Base-by-base conservation (phyloP, 2,329 filamentous ascomycete species). In the Zalaria obscura region DNA sequence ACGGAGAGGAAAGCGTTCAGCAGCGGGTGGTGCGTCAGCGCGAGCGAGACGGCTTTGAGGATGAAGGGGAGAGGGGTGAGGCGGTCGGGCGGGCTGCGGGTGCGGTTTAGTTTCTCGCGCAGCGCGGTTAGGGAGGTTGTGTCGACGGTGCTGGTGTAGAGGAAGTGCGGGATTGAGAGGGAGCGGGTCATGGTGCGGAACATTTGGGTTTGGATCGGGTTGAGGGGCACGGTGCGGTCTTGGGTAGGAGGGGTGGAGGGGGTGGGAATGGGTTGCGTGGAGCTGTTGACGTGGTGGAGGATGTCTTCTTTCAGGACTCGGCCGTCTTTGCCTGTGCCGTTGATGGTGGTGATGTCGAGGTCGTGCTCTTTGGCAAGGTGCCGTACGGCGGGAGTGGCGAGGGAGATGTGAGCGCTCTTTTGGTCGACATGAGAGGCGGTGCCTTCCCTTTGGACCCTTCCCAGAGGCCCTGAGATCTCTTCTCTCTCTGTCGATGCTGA, bases 181-280 rank as follows among this genome's bases (percentile, higher is more conserved):
- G 89, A 95, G 44, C 78, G 78, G 9, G 89, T 95, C 91, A 98
- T 98, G 45, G 79, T 75, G 67, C 93, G 95, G 77, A 94, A 96
- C 91, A 98, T 98, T 57, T 86, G 82, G 32, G 75, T 72, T 64
- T 96, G 89, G 9, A 84, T 82, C 32, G 79, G 80, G 8, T 84
- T 84, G 46, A 98, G 68, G 43, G 75, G 61, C 28, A 80, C 69
- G 2, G 69, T 63, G 5, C 78, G 82, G 61, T 96, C 91, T 41
- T 69, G 65, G 9, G 60, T 50, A 29, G 62, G 55, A 36, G 54
- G 46, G 38, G 39, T n/a, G 35, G 29, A 3, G 8, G 50, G 41
- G 37, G 58, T 48, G 5, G 63, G 60, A 49, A 38, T 58, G 46
- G 25, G 60, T 39, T 35, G 41, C 40, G 42, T 48, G 32, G 41